Evolutionary conservation across 2,329 filamentous ascomycete species (phyloP), one percentile per base, ranked within the genome.

Genomic region (Penicillium rolfsii): DNA sequence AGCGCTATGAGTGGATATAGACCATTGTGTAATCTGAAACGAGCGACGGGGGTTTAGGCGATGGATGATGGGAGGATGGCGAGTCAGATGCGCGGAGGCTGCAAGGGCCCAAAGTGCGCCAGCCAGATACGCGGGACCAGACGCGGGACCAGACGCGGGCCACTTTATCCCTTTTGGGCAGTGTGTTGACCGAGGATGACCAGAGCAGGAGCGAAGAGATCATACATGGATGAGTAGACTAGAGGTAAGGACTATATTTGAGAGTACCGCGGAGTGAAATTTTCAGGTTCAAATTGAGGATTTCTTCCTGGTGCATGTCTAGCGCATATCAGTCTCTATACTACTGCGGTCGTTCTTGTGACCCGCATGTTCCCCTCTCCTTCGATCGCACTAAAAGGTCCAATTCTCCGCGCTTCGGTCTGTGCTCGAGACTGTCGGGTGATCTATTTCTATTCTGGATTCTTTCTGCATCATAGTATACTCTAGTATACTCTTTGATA

Each of bases 101-200:
- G 68, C 62, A 67, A 70, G 68, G 70, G 65, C 36, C 52, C 12
- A 52, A 59, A 36, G 58, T 56, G 60, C 59, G 62, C 24, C 24
- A 59, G 60, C 63, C 68, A 67, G 59, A 22, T 22, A 73, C 70
- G 71, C 71, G 72, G 69, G 63, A 69, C 36, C 43, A 54, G 59
- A 73, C 70, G 71, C 71, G 72, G 69, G 63, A 69, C 36, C 43
- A 54, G 57, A 64, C 69, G 67, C 67, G 68, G 63, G 67, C 70
- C 73, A 76, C 74, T 76, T 75, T 76, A 75, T 73, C 73, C 73
- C 56, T 16, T 62, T 64, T 41, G 56, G 62, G 62, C 46, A 62
- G 24, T 64, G 38, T 64, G 62, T 64, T 64, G 55, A 64, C 43
- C 14, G 33, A 33, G 11, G 33, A 43, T 9, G 8, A 33, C 43